Percentiles rank a stretch among this genome's conserved stretches.
phyloP scores from a whole-genome alignment of 2,329 filamentous ascomycete species.

The Periconia macrospinosa region DNA sequence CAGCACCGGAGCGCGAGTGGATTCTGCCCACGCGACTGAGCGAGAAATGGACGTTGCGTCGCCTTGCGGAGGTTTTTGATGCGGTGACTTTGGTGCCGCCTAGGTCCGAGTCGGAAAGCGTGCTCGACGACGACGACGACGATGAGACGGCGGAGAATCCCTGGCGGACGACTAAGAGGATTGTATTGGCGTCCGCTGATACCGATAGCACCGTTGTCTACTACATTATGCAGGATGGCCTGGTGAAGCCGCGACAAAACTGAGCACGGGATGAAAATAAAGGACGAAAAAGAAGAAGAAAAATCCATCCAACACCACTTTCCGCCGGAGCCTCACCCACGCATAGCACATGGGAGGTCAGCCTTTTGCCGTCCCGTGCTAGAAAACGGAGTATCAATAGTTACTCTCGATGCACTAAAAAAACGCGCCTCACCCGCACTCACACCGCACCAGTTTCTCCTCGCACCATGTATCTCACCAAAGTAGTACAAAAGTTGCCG shows the following conservation, averaged over 20 bases:
- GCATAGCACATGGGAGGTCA: too few species aligned
- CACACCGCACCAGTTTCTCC: too few species aligned
- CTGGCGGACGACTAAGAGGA: conserved; percentile 61
- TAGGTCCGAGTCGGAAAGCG: not conserved
- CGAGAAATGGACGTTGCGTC: conserved; percentile 70
- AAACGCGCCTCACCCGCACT: too few species aligned
- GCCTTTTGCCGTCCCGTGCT: too few species aligned
- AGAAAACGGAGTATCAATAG: too few species aligned
- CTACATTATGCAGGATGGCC: conserved; percentile 83
- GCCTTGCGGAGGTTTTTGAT: conserved; percentile 72
- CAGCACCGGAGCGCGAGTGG: conserved; percentile 64
- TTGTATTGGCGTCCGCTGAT: conserved; percentile 74
- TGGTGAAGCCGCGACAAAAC: conserved; percentile 84
- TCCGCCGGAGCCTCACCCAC: too few species aligned
- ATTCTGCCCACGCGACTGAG: conserved; percentile 72
- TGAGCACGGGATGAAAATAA: conserved; percentile 37
- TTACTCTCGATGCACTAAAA: too few species aligned
- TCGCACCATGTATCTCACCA: too few species aligned
- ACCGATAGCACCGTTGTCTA: conserved; percentile 83
- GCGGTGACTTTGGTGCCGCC: conserved; percentile 49
- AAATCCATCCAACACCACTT: too few species aligned
- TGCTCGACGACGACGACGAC: conserved; percentile 1
- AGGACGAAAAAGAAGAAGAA: too few species aligned
- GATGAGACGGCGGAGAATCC: conserved; percentile 26
- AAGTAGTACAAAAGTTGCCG: too few species aligned